Conservation (phyloP, 768 basidiomycete species). For the Boletus coccyginus region DNA sequence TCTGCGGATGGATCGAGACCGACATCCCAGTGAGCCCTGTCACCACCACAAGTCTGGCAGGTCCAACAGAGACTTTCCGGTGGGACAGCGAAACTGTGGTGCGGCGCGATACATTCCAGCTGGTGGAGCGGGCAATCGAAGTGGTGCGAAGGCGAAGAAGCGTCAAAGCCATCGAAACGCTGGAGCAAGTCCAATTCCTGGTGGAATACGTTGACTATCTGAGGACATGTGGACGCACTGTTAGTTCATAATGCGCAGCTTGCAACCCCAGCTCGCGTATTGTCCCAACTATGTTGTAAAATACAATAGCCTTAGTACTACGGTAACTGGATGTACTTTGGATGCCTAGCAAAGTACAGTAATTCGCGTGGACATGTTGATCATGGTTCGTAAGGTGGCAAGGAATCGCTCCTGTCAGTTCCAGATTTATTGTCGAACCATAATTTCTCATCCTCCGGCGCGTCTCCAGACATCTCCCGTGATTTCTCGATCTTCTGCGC, state of each 20-base stretch:
- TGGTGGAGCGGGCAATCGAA: slow-evolving; percentile 71
- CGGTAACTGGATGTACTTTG: neutral
- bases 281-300: neutral
- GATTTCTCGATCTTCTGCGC: slow-evolving; percentile 18
- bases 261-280: no score
- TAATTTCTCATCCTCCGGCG: slow-evolving; percentile 10
- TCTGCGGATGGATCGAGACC: slow-evolving; percentile 67
- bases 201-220: slow-evolving; percentile 73
- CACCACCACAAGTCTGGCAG: slow-evolving; percentile 7
- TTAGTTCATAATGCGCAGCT: neutral
- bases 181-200: slow-evolving; percentile 86
- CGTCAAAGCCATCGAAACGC: slow-evolving; percentile 89
- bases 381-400: neutral
- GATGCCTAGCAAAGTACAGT: neutral
- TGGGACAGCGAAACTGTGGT: slow-evolving; percentile 28
- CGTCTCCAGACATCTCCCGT: slow-evolving; percentile 1
- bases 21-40: slow-evolving; percentile 5
- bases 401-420: slow-evolving; percentile 6
- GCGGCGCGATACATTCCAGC: slow-evolving; percentile 50
- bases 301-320: slow-evolving; percentile 2
- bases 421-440: slow-evolving; percentile 22
- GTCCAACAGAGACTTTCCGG: neutral
- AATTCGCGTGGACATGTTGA: neutral
- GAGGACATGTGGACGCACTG: slow-evolving; percentile 17
- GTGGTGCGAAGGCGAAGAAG: slow-evolving; percentile 76